Base-by-base conservation (phyloP, 352 stramenopile species). In the Phytopythium montanum region DNA sequence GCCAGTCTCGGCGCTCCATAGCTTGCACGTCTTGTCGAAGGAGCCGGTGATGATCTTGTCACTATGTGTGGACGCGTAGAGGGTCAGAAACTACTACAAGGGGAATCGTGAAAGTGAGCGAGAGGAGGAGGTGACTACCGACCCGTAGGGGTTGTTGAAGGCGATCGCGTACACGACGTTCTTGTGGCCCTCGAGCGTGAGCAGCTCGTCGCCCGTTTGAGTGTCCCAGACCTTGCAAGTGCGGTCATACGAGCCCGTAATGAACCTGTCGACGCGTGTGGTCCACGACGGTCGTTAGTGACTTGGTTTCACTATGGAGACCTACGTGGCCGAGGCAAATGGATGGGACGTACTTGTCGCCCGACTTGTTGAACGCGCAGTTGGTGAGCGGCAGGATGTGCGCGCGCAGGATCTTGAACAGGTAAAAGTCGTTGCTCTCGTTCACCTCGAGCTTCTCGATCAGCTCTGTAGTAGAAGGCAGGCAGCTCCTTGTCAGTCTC, bases 91-190 rank as follows among this genome's bases (percentile, higher is more conserved):
- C 14, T 18, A 18, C n/a, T 42, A 48, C 31, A 10, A 36, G 5
- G 12, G 31, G 12, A 10, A 36, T 36, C 5, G 3, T 13, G 31
- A 7, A 13, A 36, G 31, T 7, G 31, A 36, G 31, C 8, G 31
- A 21, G 39, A 25, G n/a, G n/a, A n/a, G n/a, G n/a, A n/a, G n/a
- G n/a, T n/a, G n/a, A n/a, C n/a, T 45, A 12, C 26, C 28, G 29
- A 94, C 71, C 95, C 94, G 65, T 97, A 98, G 19, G 95, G 95
- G 61, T 98, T 98, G 64, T 98, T 98, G 73, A 98, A 98, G 7
- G 95, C 94, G 58, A 98, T 98, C 18, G 92, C 92, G 55, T 98
- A 98, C 13, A 98, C 95, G 2, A 98, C 95, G 69, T 98, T 98
- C 66, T 96, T 96, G 72, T 98, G 95, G 10, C 92, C 94, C 69